Conservation (phyloP, 371 early-diverging fungal genomes). For the Mucor indicus region DNA sequence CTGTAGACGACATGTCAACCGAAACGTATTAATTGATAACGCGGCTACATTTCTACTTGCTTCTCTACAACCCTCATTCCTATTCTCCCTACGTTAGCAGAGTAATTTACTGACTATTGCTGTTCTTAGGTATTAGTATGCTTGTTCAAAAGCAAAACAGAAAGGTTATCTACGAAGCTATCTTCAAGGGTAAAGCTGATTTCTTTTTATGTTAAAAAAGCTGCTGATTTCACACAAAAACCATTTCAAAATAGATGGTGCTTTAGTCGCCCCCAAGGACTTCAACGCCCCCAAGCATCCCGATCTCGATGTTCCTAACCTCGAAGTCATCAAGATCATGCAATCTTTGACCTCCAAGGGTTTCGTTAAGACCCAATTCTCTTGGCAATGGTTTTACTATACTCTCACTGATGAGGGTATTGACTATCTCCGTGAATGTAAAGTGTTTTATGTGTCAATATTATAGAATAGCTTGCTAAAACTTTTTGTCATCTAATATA, state of each 20-base stretch:
- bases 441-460: background rate
- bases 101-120: background rate
- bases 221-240: background rate
- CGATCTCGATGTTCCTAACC: conserved; percentile 94
- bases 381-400: conserved; percentile 99
- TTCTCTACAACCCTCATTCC: too few species aligned
- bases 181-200: conserved; percentile 76
- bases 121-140: conserved; percentile 58
- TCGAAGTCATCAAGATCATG: conserved; percentile 97
- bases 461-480: background rate
- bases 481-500: background rate
- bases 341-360: conserved; percentile 94
- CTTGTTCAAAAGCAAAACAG: conserved; percentile 94
- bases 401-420: conserved; percentile 96
- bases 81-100: too few species aligned
- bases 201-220: too few species aligned
- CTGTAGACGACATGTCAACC: background rate
- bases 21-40: background rate
- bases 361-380: conserved; percentile 93
- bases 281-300: conserved; percentile 91
- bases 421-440: conserved; percentile 89
- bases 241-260: conserved; percentile 72
- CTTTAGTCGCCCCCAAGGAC: conserved; percentile 97
- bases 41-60: background rate
- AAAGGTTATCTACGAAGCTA: conserved; percentile 89